A percentile compares a stretch with the other conserved stretches of the same genome.
Conservation (phyloP, 2,329 filamentous ascomycete species). For the Aspergillus brunneoviolaceus region DNA sequence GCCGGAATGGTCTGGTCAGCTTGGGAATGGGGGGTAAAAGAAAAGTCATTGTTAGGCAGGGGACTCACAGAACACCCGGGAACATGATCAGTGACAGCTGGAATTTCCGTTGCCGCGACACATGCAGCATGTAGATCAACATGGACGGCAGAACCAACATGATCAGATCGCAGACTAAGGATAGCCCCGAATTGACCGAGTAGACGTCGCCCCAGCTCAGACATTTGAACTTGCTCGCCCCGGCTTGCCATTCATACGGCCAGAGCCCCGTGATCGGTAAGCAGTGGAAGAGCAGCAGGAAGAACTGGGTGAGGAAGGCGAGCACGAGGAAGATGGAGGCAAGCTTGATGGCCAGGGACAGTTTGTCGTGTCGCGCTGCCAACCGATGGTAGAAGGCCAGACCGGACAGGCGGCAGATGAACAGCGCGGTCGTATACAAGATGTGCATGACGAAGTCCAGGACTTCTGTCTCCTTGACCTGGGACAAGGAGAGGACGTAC, state of each 20-base stretch:
- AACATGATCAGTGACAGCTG: conserved; percentile 51
- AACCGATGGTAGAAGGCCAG: conserved; percentile 54
- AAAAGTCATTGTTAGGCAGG: no score
- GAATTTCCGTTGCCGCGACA: conserved; percentile 47
- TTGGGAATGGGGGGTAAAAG: no score
- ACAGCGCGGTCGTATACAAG: conserved; percentile 52
- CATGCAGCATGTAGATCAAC: conserved; percentile 49
- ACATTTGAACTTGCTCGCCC: conserved; percentile 44
- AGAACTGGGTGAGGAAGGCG: conserved; percentile 50
- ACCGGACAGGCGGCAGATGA: conserved; percentile 53
- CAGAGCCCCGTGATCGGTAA: conserved; percentile 52
- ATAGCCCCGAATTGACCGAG: conserved; percentile 52
- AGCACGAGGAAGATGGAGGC: conserved; percentile 39
- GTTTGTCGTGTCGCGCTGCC: conserved; percentile 34
- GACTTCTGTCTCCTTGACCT: conserved; percentile 46
- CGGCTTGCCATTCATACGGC: conserved; percentile 53
- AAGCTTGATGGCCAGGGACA: conserved; percentile 23
- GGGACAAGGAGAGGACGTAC: conserved; percentile 47
- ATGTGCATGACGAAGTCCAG: conserved; percentile 54
- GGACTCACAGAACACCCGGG: conserved; percentile 49
- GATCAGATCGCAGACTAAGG: conserved; percentile 51
- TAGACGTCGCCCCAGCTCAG: conserved; percentile 55
- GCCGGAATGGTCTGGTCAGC: conserved; percentile 3
- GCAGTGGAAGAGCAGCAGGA: conserved; percentile 55
- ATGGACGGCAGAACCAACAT: conserved; percentile 53